Evolutionary conservation across 305 asterid genomes (phyloP), one percentile per base, ranked within the genome.

Genomic region (Salvia sclarea): DNA sequence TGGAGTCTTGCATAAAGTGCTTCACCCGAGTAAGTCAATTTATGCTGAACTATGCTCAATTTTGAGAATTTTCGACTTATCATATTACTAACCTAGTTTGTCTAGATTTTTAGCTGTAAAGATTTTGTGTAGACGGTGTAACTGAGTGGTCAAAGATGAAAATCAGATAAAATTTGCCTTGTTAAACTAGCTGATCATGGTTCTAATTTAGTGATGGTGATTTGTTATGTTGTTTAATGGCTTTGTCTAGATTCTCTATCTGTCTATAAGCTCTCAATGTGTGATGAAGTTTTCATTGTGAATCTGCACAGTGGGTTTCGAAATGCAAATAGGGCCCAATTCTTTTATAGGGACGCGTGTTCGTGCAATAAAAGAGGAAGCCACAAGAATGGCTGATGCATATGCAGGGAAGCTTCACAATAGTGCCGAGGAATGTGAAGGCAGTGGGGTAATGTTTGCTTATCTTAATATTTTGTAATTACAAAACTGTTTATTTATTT

Each of bases 351-450:
- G 92, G 18, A 70, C 88, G 14, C 82, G 83, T 4, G 50, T 75
- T 49, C 89, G 83, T 60, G 86, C 87, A 37, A 79, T 89, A 70
- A 84, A 84, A 80, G 88, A 82, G 78, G 83, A 82, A 59, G 87
- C 78, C 54, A 68, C 80, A 4, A 81, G 83, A 75, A 84, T 81
- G 80, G 79, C 80, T 49, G 89, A 84, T 24, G 53, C 65, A 16
- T 85, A 74, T 71, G 77, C 80, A 12, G 69, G 75, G 64, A 69
- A 75, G 82, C 92, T 89, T 64, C 83, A 69, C 69, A 76, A 49
- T 22, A 79, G 81, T 70, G 88, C 95, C 35, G 78, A 77, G 76
- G 86, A 82, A 54, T 85, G 83, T 73, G 84, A 78, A 65, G 68
- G 41, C 45, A 71, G 77, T 28, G 85, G 89, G 92, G 96, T 89